Evolutionary conservation across 2,329 filamentous ascomycete genomes (phyloP), one percentile per base, ranked within the genome.

Genomic region (Erysiphe pulchra): DNA sequence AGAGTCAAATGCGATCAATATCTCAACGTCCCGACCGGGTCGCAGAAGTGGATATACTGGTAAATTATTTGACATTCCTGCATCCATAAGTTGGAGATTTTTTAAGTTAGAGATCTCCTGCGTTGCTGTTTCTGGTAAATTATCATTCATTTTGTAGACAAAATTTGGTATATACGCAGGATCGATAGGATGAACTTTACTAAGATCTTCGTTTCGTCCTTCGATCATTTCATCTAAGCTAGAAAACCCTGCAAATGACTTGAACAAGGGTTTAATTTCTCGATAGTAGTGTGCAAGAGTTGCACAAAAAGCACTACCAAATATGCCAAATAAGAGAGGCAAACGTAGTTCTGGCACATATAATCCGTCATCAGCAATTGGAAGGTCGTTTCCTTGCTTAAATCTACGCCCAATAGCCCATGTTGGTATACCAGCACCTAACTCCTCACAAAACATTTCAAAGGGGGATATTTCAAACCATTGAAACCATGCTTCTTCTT

Each of bases 381-480:
- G 67, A 4, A 79, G 61, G 49, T 80, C 79, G 38, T 63, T 60
- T 16, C 90, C 90, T 36, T 72, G 68, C 32, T 80, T 65, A 60
- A 94, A 98, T 47, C 71, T 76, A 41, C 90, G 73, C 2, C 90
- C 90, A 48, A 95, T 65, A 7, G 85, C 82, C 85, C 87, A 98
- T 0, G 83, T 93, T 0, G 90, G 90, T 49, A 98, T 94, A 2
- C 90, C 87, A 2, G 87, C 85, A 20, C 71, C 71, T 44, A 93
- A 77, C 56, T 94, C 87, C 60, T 95, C 87, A 53, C 85, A 93
- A 60, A 90, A 94, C 58, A 94, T 79, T 59, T 95, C 87, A 56
- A 92, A 94, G 0, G 87, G 87, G 0, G 84, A 92, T 55, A 87
- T 80, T 56, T 98, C 90, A 53, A 90, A 94, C 87, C 90, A 95